Evolutionary conservation across 257 asterid genomes (phyloP), one percentile per base, ranked within the genome.

Genomic region (Ligustrum vulgare): DNA sequence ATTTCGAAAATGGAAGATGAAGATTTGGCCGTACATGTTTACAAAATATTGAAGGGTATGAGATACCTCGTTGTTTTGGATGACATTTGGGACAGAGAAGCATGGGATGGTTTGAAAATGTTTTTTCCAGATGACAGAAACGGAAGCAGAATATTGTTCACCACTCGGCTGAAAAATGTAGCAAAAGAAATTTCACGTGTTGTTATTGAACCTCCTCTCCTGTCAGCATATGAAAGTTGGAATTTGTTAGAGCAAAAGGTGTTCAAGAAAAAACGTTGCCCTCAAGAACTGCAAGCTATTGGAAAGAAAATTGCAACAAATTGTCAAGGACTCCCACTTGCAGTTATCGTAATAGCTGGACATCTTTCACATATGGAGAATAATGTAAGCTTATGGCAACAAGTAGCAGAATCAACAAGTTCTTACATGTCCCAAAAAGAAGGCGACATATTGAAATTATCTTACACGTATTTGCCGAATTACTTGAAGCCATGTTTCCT

Each of bases 401-500:
- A 83, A 6, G 78, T 77, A 65, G 12, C 8, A 11, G 25, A 28
- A 33, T 68, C 23, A 31, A 51, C 72, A 6, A 15, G 4, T 28
- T 58, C 56, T 0, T 67, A 31, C 10, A 47, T 84, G 20, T 66
- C 70, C 0, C 1, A 66, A 0, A 75, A 32, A 1, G 23, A 45
- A 12, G 71, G 37, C 12, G 25, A 72, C 69, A 60, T 77, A 35
- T 4, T 77, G 77, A 73, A 80, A 23, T 74, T 79, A 28, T 79
- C 83, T 51, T 80, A 80, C 71, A 67, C 56, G 35, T 75, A 82
- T 58, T 69, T 85, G 9, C 75, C 80, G 2, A 13, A 23, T 47
- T 71, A 72, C 54, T 43, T 80, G 56, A 82, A 75, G 74, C 72
- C 63, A 2, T 80, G 86, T 37, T 73, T 85, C n/a, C 80, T 85